A percentile compares a stretch with the other conserved stretches of the same genome.
phyloP scores from a whole-genome alignment of 805 yeast species.

The Candida alai region DNA sequence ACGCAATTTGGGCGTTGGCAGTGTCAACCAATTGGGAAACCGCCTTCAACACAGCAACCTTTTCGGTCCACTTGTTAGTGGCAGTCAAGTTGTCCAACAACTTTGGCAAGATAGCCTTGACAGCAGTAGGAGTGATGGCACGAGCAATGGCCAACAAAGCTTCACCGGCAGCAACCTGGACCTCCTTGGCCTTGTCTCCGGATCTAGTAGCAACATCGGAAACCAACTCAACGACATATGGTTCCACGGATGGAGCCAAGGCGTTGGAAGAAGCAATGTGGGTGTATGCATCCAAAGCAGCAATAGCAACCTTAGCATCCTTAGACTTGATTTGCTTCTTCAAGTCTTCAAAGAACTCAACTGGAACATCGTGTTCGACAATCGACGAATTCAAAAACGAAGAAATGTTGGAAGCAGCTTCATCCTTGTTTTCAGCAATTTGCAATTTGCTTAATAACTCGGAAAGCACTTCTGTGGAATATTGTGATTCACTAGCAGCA shows the following conservation, averaged over 20 bases:
- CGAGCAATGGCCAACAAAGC: conserved; percentile 76
- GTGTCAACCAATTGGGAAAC: conserved; percentile 85
- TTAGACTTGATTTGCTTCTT: conserved; percentile 80
- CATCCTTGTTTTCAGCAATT: conserved; percentile 85
- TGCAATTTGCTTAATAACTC: conserved; percentile 91
- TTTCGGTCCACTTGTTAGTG: conserved; percentile 97
- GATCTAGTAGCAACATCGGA: conserved; percentile 68
- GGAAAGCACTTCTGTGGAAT: conserved; percentile 76
- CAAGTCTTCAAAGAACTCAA: conserved; percentile 75
- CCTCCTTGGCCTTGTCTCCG: conserved; percentile 86
- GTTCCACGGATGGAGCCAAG: conserved; percentile 92
- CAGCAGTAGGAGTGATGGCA: conserved; percentile 87
- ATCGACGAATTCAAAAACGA: conserved; percentile 93
- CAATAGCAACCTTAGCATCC: conserved; percentile 56
- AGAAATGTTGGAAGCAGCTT: conserved; percentile 85
- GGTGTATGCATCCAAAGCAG: conserved; percentile 77
- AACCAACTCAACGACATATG: conserved; percentile 79
- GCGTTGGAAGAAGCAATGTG: conserved; percentile 81
- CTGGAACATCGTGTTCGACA: conserved; percentile 98
- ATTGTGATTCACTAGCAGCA: conserved; percentile 57
- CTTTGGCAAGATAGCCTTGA: conserved; percentile 85
- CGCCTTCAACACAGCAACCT: conserved; percentile 84
- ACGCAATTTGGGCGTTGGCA: conserved; percentile 93
- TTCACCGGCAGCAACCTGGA: conserved; percentile 67
- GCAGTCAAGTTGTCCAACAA: conserved; percentile 61